phyloP scores from a whole-genome alignment of 768 basidiomycete genomes.

The Roridomyces roridus region DNA sequence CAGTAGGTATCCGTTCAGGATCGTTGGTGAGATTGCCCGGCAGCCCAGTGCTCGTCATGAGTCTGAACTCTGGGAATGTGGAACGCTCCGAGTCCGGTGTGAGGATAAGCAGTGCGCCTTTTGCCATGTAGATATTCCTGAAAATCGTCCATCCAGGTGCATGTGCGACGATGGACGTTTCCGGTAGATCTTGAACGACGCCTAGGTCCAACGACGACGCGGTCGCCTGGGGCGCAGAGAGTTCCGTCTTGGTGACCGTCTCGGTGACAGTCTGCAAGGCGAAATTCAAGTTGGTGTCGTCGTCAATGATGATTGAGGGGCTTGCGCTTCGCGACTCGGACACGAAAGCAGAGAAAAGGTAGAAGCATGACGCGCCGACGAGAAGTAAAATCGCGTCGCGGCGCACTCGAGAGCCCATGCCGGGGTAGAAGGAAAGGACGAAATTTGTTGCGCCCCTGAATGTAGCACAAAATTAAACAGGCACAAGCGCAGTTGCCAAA shows the following conservation, averaged over 20 bases:
- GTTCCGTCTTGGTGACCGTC: slow-evolving; percentile 2
- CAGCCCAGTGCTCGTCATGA: slow-evolving; percentile 62
- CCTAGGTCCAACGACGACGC: slow-evolving; percentile 19
- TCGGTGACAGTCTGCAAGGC: slow-evolving; percentile 6
- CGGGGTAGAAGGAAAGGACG: slow-evolving; percentile 7
- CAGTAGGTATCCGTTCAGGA: slow-evolving; percentile 58
- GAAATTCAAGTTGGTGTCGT: slow-evolving; percentile 4
- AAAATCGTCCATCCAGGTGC: slow-evolving; percentile 89
- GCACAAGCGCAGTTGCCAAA: too few species aligned
- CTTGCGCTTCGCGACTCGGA: slow-evolving; percentile 4
- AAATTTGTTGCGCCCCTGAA: not conserved
- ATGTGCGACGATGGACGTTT: slow-evolving; percentile 65
- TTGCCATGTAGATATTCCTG: slow-evolving; percentile 67
- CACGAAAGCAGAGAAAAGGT: slow-evolving; percentile 45
- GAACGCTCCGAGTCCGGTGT: slow-evolving; percentile 8
- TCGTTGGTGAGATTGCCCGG: slow-evolving; percentile 52
- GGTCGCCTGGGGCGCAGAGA: not conserved
- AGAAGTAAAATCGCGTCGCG: slow-evolving; percentile 55
- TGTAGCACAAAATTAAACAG: too few species aligned
- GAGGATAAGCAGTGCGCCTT: slow-evolving; percentile 15
- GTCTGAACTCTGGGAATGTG: slow-evolving; percentile 36
- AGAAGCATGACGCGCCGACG: slow-evolving; percentile 52
- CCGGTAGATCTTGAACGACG: slow-evolving; percentile 41
- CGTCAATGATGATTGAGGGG: slow-evolving; percentile 34
- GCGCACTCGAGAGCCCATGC: slow-evolving; percentile 38